Percentiles rank a stretch among this genome's conserved stretches.
phyloP scores from a whole-genome alignment of 495 filamentous ascomycete species.

The Cenococcum geophilum region DNA sequence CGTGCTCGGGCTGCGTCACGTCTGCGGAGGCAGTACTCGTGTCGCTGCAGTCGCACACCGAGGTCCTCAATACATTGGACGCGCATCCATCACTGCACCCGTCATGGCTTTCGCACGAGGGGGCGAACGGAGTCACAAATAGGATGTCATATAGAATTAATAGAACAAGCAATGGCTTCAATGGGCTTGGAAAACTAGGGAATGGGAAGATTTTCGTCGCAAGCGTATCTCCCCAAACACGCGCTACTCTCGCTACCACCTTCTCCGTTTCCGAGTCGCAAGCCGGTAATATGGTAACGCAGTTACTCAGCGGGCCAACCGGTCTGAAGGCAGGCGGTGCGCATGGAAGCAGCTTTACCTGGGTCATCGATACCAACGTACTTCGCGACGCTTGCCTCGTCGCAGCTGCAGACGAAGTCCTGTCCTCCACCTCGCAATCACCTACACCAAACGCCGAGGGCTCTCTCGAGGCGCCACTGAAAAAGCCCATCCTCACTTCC shows the following conservation, averaged over 20 bases:
- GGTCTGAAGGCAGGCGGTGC: slow-evolving; percentile 64
- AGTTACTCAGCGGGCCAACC: slow-evolving; percentile 63
- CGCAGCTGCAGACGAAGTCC: slow-evolving; percentile 70
- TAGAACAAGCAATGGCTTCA: slow-evolving; percentile 27
- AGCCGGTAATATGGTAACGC: slow-evolving; percentile 74
- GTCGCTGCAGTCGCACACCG: slow-evolving; percentile 81
- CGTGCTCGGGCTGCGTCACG: slow-evolving; percentile 95
- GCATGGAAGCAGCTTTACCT: slow-evolving; percentile 70
- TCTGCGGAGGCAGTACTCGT: slow-evolving; percentile 94
- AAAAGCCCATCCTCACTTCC: slow-evolving; percentile 75
- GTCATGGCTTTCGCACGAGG: slow-evolving; percentile 25
- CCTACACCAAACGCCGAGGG: slow-evolving; percentile 25
- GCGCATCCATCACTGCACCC: slow-evolving; percentile 48
- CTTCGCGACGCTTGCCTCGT: slow-evolving; percentile 71
- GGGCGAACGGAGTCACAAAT: slow-evolving; percentile 29
- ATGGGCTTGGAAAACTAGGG: slow-evolving; percentile 33
- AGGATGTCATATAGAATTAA: slow-evolving; percentile 29
- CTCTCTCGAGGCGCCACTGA: slow-evolving; percentile 39
- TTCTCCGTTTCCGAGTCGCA: slow-evolving; percentile 64
- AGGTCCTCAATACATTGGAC: slow-evolving; percentile 80
- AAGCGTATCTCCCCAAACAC: slow-evolving; percentile 82
- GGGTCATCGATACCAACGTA: slow-evolving; percentile 80
- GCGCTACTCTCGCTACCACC: slow-evolving; percentile 79
- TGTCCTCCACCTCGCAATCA: slow-evolving; percentile 28
- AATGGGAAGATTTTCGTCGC: slow-evolving; percentile 74